Evolutionary conservation across 371 early-diverging fungal species (phyloP).

Genomic region (Saksenaea vasiformis): DNA sequence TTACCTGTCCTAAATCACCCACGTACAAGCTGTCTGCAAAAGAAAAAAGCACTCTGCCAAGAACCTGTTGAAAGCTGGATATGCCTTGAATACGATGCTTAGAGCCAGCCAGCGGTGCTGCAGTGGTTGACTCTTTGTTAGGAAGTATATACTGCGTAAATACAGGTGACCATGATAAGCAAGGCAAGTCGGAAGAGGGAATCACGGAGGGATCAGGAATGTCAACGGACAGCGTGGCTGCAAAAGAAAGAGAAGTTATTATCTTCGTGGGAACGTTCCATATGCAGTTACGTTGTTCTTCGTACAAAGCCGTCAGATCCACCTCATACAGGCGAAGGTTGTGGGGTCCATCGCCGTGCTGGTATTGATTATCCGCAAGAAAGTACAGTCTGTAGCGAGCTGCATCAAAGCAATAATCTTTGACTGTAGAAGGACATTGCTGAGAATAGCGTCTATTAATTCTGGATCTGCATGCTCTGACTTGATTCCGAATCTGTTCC

Average conservation of each 20-base stretch:
- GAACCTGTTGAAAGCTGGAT: slow-evolving; percentile 14
- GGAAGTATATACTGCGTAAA: slow-evolving; percentile 19
- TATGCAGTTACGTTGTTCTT: neutral
- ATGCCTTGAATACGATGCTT: slow-evolving; percentile 16
- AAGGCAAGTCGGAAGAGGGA: slow-evolving; percentile 2
- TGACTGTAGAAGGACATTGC: slow-evolving; percentile 44
- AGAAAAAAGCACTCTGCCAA: slow-evolving; percentile 14
- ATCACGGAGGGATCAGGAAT: slow-evolving; percentile 9
- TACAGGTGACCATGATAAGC: slow-evolving; percentile 10
- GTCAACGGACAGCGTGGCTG: neutral
- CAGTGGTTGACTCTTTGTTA: slow-evolving; percentile 6
- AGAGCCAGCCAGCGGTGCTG: neutral
- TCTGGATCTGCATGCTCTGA: slow-evolving; percentile 54
- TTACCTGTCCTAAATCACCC: slow-evolving; percentile 19
- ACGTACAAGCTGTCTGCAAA: slow-evolving; percentile 13
- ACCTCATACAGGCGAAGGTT: slow-evolving; percentile 30
- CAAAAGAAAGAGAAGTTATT: neutral
- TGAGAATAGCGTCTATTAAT: slow-evolving; percentile 34
- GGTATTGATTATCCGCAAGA: slow-evolving; percentile 51
- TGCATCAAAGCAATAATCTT: slow-evolving; percentile 62
- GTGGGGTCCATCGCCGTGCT: slow-evolving; percentile 16
- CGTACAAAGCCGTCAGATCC: neutral
- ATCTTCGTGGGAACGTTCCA: neutral
- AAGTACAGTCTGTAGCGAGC: slow-evolving; percentile 52
- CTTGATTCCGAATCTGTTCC: slow-evolving; percentile 63